Evolutionary conservation across 2,329 filamentous ascomycete genomes (phyloP), one percentile per base, ranked within the genome.

Genomic region (Venturia effusa): DNA sequence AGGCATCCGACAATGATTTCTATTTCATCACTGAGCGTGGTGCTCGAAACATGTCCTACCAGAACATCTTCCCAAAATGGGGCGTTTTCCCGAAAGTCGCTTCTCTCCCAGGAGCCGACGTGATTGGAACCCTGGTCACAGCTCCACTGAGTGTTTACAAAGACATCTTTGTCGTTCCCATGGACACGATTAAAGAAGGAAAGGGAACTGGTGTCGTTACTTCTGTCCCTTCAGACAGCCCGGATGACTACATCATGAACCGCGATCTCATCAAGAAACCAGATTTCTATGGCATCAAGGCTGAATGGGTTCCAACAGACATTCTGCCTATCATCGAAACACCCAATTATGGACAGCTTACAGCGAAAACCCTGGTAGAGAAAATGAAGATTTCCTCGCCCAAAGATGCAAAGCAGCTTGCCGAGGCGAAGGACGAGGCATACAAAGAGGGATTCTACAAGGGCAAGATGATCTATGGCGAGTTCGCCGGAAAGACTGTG

Each of bases 401-500:
- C 67, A 99, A 99, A 77, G 94, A 99, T 73, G 84, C 87, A 41
- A 94, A 90, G 74, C 88, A 92, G 76, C 85, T 99, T 59, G 89
- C 89, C 57, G 89, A 97, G 75, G 94, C 94, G 57, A 99, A 99
- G 79, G 93, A 97, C 69, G 80, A 95, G 68, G 92, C 94, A 0
- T 99, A 99, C 82, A 96, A 94, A 77, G 92, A 97, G 73, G 94
- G 92, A 19, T 97, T 90, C 80, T 99, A 99, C 80, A 92, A 96
- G 78, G 94, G 94, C 68, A 88, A 83, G 65, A 90, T 99, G 86
- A 80, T 92, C 67, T 83, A 90, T 66, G 94, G 94, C 64, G 89
- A 96, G 37, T 96, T 89, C 78, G 89, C 88, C 74, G 94, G 93
- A 61, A 84, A 93, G 76, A 84, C 89, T 68, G 94, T 99, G 8